Evolutionary conservation across 192 early-diverging fungal genomes (phyloP).

Genomic region (Dimargaris cristalligena): DNA sequence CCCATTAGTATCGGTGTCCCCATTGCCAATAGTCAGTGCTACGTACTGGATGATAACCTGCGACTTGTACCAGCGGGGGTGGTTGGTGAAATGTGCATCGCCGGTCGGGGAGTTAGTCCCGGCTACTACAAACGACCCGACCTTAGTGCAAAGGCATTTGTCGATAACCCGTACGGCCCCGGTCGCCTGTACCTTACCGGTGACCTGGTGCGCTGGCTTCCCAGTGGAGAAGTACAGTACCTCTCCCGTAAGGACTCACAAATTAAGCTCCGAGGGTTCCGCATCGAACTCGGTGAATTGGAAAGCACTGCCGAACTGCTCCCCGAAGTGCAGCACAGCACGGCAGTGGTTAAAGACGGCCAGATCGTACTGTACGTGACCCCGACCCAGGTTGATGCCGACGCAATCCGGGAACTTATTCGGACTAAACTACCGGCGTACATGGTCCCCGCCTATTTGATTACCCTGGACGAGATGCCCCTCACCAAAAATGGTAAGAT

Average conservation of each 20-base stretch:
- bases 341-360: conserved; percentile 16
- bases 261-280: conserved; percentile 23
- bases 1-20: conserved; percentile 15
- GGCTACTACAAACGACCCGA: conserved; percentile 23
- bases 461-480: not conserved
- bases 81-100: conserved; percentile 21
- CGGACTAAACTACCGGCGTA: not conserved
- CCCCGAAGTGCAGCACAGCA: conserved; percentile 11
- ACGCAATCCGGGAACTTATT: not conserved
- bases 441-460: conserved; percentile 6
- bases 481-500: conserved; percentile 6
- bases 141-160: conserved; percentile 16
- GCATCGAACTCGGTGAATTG: conserved; percentile 22
- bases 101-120: conserved; percentile 15
- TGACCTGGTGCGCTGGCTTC: conserved; percentile 17
- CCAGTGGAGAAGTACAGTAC: conserved; percentile 17
- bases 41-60: conserved; percentile 15
- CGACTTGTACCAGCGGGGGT: conserved; percentile 17
- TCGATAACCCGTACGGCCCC: conserved; percentile 20
- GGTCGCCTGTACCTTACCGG: conserved; percentile 22
- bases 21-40: conserved; percentile 12
- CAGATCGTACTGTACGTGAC: conserved; percentile 18
- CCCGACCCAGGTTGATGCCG: conserved; percentile 10
- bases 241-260: conserved; percentile 21
- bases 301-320: conserved; percentile 12